A percentile compares a stretch with the other conserved stretches of the same genome.
Evolutionary conservation across 768 basidiomycete genomes (phyloP).

Genomic region (Suillus brevipes): DNA sequence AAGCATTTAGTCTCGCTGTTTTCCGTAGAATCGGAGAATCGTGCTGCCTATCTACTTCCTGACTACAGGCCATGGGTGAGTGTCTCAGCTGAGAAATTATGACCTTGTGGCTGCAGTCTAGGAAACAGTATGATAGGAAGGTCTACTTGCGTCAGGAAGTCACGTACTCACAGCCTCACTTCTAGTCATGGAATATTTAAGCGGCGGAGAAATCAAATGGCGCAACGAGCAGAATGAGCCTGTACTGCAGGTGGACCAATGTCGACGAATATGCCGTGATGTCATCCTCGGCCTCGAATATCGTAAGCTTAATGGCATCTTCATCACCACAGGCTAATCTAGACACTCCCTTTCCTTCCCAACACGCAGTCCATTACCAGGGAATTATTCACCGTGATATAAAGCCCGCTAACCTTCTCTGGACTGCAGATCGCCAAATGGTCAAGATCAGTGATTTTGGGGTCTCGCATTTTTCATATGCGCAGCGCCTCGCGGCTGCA

Average conservation of each 20-base stretch:
- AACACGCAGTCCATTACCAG: conserved; percentile 82
- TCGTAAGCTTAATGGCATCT: conserved; percentile 53
- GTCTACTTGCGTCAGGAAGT: conserved; percentile 10
- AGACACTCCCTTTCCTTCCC: not conserved
- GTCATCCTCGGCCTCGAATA: conserved; percentile 95
- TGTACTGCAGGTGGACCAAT: conserved; percentile 79
- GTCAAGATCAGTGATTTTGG: conserved; percentile 99
- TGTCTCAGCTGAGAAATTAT: conserved; percentile 32
- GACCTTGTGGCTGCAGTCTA: conserved; percentile 34
- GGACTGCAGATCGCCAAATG: conserved; percentile 78
- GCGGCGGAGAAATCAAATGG: conserved; percentile 96
- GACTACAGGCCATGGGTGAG: conserved; percentile 28
- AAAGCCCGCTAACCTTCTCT: conserved; percentile 96
- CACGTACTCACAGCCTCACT: conserved; percentile 21
- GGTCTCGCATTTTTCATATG: conserved; percentile 93
- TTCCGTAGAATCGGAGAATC: conserved; percentile 16
- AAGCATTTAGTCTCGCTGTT: conserved; percentile 35
- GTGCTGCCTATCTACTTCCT: conserved; percentile 24
- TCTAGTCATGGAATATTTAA: conserved; percentile 93
- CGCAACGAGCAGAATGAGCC: conserved; percentile 62
- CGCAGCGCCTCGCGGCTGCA: conserved; percentile 73
- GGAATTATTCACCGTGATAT: conserved; percentile 99
- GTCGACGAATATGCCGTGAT: conserved; percentile 86
- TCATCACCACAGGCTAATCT: conserved; percentile 2
- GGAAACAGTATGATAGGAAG: conserved; percentile 33